Evolutionary conservation across 306 rosid genomes (phyloP).

Genomic region (Fagus crenata): DNA sequence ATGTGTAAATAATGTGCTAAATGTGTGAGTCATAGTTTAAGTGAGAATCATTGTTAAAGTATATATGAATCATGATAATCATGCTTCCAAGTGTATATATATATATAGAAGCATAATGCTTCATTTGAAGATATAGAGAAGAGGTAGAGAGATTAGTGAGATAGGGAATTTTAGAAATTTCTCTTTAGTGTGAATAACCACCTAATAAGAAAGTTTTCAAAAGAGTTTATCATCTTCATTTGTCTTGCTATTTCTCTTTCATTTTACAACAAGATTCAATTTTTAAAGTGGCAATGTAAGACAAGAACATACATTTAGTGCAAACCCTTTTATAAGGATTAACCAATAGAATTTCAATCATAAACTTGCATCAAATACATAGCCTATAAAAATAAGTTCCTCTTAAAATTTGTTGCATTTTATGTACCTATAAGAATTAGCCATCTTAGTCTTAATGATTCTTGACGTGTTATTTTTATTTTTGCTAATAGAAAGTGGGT

Average conservation of each 20-base stretch:
- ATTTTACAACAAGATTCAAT: background rate
- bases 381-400: background rate
- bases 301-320: background rate
- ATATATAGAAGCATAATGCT: background rate
- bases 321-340: background rate
- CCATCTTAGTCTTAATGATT: background rate
- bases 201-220: too few relatives aligned
- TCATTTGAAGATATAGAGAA: too few relatives aligned
- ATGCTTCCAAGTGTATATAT: too few relatives aligned
- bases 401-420: background rate
- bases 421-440: background rate
- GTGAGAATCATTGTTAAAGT: background rate
- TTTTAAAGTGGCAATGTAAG: slow-evolving; percentile 2
- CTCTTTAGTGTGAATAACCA: too few relatives aligned
- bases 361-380: background rate
- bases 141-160: too few relatives aligned
- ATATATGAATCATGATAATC: background rate
- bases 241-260: background rate
- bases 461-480: background rate
- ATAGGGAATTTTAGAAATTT: too few relatives aligned
- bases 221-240: too few relatives aligned
- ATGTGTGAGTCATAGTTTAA: too few relatives aligned
- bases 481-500: too few relatives aligned
- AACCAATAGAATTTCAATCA: background rate
- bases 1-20: too few relatives aligned